These are phyloP conservation scores for Xylaria multiplex DNA, from an alignment of 2,329 filamentous ascomycete genomes.

Conservation along the genomic window DNA sequence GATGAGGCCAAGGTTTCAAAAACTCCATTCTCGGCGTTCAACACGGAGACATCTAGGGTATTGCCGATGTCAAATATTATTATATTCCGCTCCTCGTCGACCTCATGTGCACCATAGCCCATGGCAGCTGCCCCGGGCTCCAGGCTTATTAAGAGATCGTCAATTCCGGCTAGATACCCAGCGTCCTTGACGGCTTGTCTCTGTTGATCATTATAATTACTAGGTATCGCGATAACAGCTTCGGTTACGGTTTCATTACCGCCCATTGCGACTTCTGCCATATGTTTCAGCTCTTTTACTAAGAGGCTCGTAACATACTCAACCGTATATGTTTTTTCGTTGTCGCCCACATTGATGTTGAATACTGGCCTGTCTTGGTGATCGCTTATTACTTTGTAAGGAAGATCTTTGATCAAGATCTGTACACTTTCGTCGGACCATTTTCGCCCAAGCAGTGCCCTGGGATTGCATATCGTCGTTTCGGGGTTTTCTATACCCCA, in stretches of 20 bases:
- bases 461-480: slow-evolving; percentile 6
- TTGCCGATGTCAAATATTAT: slow-evolving; percentile 12
- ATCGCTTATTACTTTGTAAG: slow-evolving; percentile 3
- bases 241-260: not conserved
- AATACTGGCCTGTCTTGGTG: not conserved
- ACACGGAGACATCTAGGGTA: slow-evolving; percentile 7
- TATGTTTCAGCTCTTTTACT: slow-evolving; percentile 6
- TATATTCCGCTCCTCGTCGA: not conserved
- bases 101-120: not conserved
- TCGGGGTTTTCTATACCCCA: slow-evolving; percentile 5
- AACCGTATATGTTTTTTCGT: not conserved
- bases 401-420: slow-evolving; percentile 1
- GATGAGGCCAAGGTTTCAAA: not conserved
- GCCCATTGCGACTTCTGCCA: slow-evolving; percentile 7
- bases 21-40: not conserved
- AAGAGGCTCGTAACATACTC: slow-evolving; percentile 10
- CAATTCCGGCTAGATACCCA: slow-evolving; percentile 2
- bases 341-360: not conserved
- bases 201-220: slow-evolving; percentile 1
- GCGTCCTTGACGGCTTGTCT: slow-evolving; percentile 8
- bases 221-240: not conserved
- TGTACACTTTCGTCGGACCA: slow-evolving; percentile 5
- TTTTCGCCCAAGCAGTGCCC: slow-evolving; percentile 1
- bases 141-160: not conserved
- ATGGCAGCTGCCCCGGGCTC: not conserved